A percentile compares a stretch with the other conserved stretches of the same genome.
Evolutionary conservation across 441 rosid genomes (phyloP).

Genomic region (Erodium texanum): DNA sequence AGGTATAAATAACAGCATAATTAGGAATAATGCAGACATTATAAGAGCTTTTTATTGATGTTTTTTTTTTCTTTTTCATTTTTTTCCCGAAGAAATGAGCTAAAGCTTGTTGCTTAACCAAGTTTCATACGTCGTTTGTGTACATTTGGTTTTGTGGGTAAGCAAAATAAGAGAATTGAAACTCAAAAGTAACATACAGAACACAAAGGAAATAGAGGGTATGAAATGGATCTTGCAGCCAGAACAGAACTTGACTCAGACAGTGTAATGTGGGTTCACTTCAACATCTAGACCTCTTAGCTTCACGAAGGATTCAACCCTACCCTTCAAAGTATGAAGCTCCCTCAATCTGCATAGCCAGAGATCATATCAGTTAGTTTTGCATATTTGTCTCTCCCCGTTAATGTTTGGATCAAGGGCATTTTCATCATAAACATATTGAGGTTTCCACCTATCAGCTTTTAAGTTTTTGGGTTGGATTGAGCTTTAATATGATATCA

Average conservation of each 20-base stretch:
- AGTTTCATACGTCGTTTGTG: neutral
- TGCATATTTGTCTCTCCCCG: too few species aligned
- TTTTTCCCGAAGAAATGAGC: neutral
- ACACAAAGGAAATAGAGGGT: neutral
- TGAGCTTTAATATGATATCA: too few species aligned
- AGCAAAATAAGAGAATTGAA: neutral
- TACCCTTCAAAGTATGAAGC: slow-evolving; percentile 54
- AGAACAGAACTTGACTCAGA: slow-evolving; percentile 15
- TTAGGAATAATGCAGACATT: neutral
- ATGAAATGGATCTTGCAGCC: neutral
- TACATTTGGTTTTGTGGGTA: neutral
- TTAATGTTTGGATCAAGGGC: too few species aligned
- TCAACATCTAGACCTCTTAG: slow-evolving; percentile 49
- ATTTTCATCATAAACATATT: too few species aligned
- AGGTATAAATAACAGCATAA: neutral
- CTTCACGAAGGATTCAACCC: slow-evolving; percentile 54
- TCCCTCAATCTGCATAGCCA: slow-evolving; percentile 41
- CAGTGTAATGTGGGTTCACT: slow-evolving; percentile 44
- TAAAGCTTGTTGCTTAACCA: neutral
- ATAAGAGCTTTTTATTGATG: neutral
- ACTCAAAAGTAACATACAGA: neutral
- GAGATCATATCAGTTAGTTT: neutral
- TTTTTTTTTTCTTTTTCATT: too few species aligned
- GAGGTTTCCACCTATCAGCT: too few species aligned
- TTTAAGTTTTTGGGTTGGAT: too few species aligned